Conservation (phyloP, 768 basidiomycete species). For the Tylopilus intermedius region DNA sequence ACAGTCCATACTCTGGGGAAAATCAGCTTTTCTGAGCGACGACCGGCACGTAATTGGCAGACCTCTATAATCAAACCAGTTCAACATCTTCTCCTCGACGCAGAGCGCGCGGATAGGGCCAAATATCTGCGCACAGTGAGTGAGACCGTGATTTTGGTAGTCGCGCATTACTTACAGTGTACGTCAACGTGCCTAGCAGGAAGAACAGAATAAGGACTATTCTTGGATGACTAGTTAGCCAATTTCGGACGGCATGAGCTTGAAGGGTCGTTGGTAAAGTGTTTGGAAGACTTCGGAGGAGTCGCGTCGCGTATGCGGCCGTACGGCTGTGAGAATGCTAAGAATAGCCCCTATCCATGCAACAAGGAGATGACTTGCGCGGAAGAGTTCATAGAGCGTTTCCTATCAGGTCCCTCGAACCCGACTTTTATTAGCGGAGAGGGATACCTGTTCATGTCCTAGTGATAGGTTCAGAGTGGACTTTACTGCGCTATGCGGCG, state of each 20-base stretch:
- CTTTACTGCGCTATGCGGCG: neutral
- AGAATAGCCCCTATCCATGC: neutral
- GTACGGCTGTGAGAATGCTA: conserved; percentile 53
- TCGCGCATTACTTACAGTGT: conserved; percentile 55
- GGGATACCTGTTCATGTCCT: conserved; percentile 86
- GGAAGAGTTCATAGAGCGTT: conserved; percentile 66
- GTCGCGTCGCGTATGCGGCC: conserved; percentile 71
- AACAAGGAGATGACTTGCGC: conserved; percentile 45
- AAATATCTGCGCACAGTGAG: conserved; percentile 58
- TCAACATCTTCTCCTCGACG: conserved; percentile 74
- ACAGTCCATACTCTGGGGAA: conserved; percentile 56
- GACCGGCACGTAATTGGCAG: conserved; percentile 11
- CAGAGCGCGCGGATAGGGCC: conserved; percentile 85
- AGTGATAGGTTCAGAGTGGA: conserved; percentile 2
- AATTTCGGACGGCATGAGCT: conserved; percentile 64
- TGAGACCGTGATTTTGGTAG: neutral
- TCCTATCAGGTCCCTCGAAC: conserved; percentile 91
- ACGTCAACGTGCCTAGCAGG: conserved; percentile 83
- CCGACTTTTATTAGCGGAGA: conserved; percentile 66
- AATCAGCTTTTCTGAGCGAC: neutral
- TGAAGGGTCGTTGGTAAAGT: conserved; percentile 63
- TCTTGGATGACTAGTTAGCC: conserved; percentile 82
- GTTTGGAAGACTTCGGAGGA: conserved; percentile 54
- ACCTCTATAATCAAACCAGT: conserved; percentile 83
- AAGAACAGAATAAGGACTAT: conserved; percentile 78